A percentile compares a stretch with the other conserved stretches of the same genome.
Conservation (phyloP, 148 eudicot genomes). For the Rhododendron kiyosumense region DNA sequence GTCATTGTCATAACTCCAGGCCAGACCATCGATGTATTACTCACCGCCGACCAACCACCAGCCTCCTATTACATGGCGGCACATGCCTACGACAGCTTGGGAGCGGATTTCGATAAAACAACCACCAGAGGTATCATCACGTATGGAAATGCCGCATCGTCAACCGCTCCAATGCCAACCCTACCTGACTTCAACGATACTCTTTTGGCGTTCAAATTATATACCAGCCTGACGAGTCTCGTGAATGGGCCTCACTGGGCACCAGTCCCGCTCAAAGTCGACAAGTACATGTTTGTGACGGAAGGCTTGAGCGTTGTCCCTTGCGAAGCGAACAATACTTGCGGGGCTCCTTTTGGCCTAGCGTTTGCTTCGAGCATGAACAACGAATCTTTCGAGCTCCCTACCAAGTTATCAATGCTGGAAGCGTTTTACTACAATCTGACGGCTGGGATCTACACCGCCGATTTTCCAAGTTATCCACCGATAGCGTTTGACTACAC, state of each 20-base stretch:
- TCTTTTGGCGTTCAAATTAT: conserved; percentile 45
- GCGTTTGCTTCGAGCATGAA: conserved; percentile 53
- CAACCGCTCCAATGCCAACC: conserved; percentile 36
- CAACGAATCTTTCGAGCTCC: conserved; percentile 48
- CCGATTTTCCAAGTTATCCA: conserved; percentile 52
- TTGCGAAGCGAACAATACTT: conserved; percentile 40
- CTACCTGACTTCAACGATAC: conserved; percentile 63
- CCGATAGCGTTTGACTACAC: conserved; percentile 52
- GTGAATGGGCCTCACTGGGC: conserved; percentile 43
- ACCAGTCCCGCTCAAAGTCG: conserved; percentile 28
- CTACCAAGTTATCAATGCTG: conserved; percentile 37
- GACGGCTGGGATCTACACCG: conserved; percentile 42
- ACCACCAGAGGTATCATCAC: conserved; percentile 53
- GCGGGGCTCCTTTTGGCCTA: conserved; percentile 39
- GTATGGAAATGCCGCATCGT: conserved; percentile 19
- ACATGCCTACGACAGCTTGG: conserved; percentile 37
- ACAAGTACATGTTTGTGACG: conserved; percentile 59
- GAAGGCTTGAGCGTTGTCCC: conserved; percentile 49
- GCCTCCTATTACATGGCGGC: conserved; percentile 67
- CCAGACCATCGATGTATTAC: conserved; percentile 63
- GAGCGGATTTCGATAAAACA: conserved; percentile 32
- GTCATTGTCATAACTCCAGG: conserved; percentile 55
- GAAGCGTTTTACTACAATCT: conserved; percentile 37
- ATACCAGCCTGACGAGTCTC: conserved; percentile 39
- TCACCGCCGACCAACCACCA: conserved; percentile 38